Evolutionary conservation across 495 filamentous ascomycete genomes (phyloP).

Genomic region (Thermothielavioides terrestris): DNA sequence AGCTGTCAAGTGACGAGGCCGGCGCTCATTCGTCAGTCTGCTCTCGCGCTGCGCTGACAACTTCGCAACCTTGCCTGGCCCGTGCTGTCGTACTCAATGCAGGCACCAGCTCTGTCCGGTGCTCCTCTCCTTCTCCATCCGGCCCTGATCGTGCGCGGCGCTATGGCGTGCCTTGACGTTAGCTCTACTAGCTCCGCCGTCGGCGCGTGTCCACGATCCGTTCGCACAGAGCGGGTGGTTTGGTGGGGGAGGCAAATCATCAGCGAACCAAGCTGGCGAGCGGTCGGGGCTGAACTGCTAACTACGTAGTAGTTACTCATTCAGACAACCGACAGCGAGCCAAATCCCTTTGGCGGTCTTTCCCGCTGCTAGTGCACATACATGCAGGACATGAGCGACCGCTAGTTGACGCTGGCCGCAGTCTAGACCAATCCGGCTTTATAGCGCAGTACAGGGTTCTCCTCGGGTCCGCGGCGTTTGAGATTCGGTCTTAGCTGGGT

Average conservation of each 20-base stretch:
- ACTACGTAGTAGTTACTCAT: too few relatives aligned
- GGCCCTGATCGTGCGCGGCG: background rate
- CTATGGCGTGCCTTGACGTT: background rate
- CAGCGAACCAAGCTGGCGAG: too few relatives aligned
- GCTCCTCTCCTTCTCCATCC: conserved; percentile 10
- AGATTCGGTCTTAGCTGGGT: background rate
- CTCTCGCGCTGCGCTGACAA: background rate
- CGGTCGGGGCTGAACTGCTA: too few relatives aligned
- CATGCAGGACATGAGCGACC: background rate
- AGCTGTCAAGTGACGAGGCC: conserved; percentile 4
- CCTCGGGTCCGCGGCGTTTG: background rate
- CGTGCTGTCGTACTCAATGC: background rate
- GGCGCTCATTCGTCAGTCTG: conserved; percentile 2
- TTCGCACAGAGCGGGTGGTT: too few relatives aligned
- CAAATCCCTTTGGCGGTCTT: too few relatives aligned
- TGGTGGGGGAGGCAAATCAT: too few relatives aligned
- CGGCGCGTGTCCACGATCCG: too few relatives aligned
- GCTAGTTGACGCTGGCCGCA: background rate
- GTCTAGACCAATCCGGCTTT: background rate
- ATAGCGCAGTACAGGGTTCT: background rate
- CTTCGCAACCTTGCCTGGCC: too few relatives aligned
- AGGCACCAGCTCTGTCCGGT: conserved; percentile 9
- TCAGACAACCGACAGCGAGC: too few relatives aligned
- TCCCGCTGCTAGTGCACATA: background rate
- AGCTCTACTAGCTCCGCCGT: too few relatives aligned